phyloP scores from a whole-genome alignment of 331 rosid genomes.

The Phaseolus coccineus region DNA sequence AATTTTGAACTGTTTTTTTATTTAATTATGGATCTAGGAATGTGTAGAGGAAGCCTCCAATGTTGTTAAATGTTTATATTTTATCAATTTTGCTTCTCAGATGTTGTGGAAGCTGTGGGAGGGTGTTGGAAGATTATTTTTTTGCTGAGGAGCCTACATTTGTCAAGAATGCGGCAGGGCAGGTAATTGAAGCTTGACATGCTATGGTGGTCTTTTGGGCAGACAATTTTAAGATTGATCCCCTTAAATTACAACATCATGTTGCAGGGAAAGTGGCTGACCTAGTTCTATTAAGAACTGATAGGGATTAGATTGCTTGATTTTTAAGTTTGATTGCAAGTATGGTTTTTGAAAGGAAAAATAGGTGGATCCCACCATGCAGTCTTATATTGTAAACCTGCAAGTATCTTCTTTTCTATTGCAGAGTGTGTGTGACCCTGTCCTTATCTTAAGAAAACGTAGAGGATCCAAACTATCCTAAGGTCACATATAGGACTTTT shows the following conservation, averaged over 20 bases:
- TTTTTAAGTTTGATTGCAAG: conserved; percentile 23
- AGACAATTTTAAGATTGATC: conserved; percentile 16
- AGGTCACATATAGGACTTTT: not conserved
- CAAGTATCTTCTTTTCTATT: not conserved
- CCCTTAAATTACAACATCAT: not conserved
- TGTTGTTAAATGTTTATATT: not conserved
- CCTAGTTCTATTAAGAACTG: not conserved
- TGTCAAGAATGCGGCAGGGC: conserved; percentile 44
- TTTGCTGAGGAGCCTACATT: conserved; percentile 49
- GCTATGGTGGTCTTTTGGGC: not conserved
- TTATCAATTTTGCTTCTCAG: conserved; percentile 29
- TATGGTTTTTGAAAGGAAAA: conserved; percentile 11
- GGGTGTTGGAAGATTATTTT: conserved; percentile 48
- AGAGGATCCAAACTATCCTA: not conserved
- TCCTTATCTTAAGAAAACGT: not conserved
- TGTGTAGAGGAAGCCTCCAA: conserved; percentile 1
- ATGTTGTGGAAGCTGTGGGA: conserved; percentile 51
- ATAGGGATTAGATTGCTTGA: not conserved
- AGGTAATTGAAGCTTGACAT: conserved; percentile 46
- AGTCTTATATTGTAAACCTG: not conserved
- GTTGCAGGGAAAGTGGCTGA: not conserved
- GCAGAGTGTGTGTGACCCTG: not conserved
- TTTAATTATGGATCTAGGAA: not conserved
- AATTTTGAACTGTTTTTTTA: not conserved
- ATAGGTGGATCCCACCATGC: not conserved